Percentiles rank a stretch among this genome's conserved stretches.
Evolutionary conservation across 1,284 basidiomycete species (phyloP).

Genomic region (Coniophora puteana): DNA sequence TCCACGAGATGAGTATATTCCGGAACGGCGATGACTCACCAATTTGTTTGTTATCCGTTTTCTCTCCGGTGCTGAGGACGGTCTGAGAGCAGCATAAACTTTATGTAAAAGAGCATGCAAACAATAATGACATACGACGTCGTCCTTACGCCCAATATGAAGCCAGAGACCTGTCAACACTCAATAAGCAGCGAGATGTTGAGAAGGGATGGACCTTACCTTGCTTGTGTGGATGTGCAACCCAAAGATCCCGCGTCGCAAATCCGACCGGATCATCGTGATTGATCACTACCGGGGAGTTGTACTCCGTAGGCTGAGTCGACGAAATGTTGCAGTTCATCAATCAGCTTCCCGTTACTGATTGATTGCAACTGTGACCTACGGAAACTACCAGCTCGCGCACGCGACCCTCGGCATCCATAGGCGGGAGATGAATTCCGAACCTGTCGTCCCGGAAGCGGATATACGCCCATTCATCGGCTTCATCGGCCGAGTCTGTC

Average conservation of each 20-base stretch:
- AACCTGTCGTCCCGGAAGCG: constrained; percentile 4
- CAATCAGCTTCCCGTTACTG: too few species aligned
- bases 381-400: background rate
- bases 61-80: constrained; percentile 19
- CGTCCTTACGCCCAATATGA: constrained; percentile 5
- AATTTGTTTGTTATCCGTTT: constrained; percentile 19
- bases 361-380: too few species aligned
- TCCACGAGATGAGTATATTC: background rate
- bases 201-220: background rate
- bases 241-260: constrained; percentile 8
- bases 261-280: constrained; percentile 6
- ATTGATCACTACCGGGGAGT: constrained; percentile 8
- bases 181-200: too few species aligned
- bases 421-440: constrained; percentile 1
- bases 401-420: constrained; percentile 1
- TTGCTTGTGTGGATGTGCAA: constrained; percentile 2
- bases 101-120: background rate
- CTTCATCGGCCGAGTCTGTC: background rate
- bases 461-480: constrained; percentile 8
- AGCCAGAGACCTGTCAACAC: constrained; percentile 9
- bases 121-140: constrained; percentile 1
- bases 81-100: constrained; percentile 8
- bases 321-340: background rate
- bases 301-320: constrained; percentile 1
- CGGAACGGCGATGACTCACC: constrained; percentile 7